Evolutionary conservation across 192 early-diverging fungal species (phyloP), one percentile per base, ranked within the genome.

Genomic region (Linnemannia hyalina): DNA sequence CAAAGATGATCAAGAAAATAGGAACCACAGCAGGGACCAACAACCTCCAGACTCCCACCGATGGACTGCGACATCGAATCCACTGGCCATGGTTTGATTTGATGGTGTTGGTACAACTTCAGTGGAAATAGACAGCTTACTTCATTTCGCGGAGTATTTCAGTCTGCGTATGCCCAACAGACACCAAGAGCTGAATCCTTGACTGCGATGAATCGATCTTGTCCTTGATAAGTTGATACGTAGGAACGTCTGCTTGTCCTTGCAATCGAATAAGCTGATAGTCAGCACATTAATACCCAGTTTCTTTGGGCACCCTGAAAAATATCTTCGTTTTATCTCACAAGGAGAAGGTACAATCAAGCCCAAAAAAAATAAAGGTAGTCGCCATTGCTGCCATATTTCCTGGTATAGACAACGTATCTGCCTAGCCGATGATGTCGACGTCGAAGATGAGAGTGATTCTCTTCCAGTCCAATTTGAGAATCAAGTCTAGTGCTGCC

Each of bases 361-460:
- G 29, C 38, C 38, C 1, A 38, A 38, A 38, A 38, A 38, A 4
- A 38, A 1, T 49, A 49, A 49, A 7, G 3, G 11, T 11, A 2
- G 47, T 49, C 11, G 44, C 0, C 3, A 16, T 13, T 49, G 1
- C 16, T 3, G 15, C 47, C 0, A 1, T 49, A 49, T 13, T 4
- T 3, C 47, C 13, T 49, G 47, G 7, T 6, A 29, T 10, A n/a
- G 41, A 54, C 7, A n/a, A 29, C 80, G 6, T 87, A 91, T 88
- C 81, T 74, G 80, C 80, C 75, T 80, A 89, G 4, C 89, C 90
- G 22, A 91, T 65, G 10, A 76, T 13, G 44, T 88, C 88, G 16
- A 83, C 68, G 32, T 85, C 81, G 70, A 89, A 89, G 0, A 91
- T 55, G 57, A 91, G 49, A 16, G 80, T 75, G 0, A 91, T 47